Conservation (phyloP, 2,329 filamentous ascomycete species). For the Pseudocercospora musae region DNA sequence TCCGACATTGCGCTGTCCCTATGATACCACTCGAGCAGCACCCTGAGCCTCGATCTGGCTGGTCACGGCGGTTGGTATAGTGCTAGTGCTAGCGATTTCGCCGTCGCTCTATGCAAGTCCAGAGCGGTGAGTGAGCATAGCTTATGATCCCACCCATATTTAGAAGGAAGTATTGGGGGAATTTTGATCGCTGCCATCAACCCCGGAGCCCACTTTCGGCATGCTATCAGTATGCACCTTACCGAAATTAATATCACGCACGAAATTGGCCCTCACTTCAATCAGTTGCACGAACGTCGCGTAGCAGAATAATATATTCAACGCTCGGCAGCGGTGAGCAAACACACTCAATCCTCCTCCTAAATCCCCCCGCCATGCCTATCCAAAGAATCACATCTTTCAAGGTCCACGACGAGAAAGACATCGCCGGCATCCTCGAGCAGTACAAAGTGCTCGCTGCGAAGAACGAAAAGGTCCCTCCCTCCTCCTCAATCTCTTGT, state of each 20-base stretch:
- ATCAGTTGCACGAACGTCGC: constrained; percentile 2
- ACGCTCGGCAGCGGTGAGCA: neutral
- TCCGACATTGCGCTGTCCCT: neutral
- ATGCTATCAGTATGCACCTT: too few species aligned
- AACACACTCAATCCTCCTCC: neutral
- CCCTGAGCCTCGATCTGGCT: constrained; percentile 8
- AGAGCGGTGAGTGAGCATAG: constrained; percentile 7
- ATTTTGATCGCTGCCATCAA: too few species aligned
- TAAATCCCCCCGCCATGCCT: constrained; percentile 22
- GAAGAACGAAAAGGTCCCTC: constrained; percentile 44
- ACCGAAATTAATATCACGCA: neutral
- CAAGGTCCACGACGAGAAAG: constrained; percentile 49
- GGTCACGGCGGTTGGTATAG: constrained; percentile 1
- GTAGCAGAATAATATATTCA: too few species aligned
- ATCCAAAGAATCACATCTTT: constrained; percentile 54
- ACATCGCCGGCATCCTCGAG: constrained; percentile 44
- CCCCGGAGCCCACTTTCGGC: neutral
- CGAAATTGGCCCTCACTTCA: neutral
- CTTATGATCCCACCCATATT: neutral
- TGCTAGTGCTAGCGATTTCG: too few species aligned
- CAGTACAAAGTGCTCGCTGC: constrained; percentile 44
- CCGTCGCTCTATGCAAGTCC: constrained; percentile 5
- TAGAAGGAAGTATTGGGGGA: neutral
- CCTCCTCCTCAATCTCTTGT: too few species aligned
- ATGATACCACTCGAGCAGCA: too few species aligned